Conservation (phyloP, 2,329 filamentous ascomycete genomes). For the Monosporascus sp. region DNA sequence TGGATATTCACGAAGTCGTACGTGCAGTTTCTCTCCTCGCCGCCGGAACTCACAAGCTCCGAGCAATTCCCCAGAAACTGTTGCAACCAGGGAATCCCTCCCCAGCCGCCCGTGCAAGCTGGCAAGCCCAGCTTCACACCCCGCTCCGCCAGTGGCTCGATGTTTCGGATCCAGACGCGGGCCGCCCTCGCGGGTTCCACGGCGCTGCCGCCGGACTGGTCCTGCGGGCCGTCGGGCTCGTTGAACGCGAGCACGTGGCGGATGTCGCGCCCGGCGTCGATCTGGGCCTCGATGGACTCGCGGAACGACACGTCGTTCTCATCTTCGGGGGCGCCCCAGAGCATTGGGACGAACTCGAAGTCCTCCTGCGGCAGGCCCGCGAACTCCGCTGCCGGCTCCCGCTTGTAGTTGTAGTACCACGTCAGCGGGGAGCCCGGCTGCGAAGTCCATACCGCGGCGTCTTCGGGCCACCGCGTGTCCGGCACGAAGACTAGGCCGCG, state of each 20-base stretch:
- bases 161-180: constrained; percentile 62
- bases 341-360: constrained; percentile 76
- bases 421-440: constrained; percentile 53
- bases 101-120: constrained; percentile 57
- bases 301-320: constrained; percentile 54
- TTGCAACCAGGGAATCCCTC: constrained; percentile 61
- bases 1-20: constrained; percentile 61
- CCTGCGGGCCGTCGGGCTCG: constrained; percentile 60
- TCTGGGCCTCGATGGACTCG: constrained; percentile 49
- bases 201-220: constrained; percentile 54
- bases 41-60: constrained; percentile 44
- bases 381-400: constrained; percentile 50
- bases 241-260: constrained; percentile 71
- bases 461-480: constrained; percentile 46
- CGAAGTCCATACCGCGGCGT: constrained; percentile 60
- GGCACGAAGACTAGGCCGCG: constrained; percentile 69
- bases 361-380: constrained; percentile 41
- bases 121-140: constrained; percentile 67
- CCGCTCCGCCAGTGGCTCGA: constrained; percentile 61
- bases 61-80: constrained; percentile 62
- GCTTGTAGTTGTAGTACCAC: constrained; percentile 82
- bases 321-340: constrained; percentile 57
- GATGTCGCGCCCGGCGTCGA: constrained; percentile 52
- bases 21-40: constrained; percentile 46
- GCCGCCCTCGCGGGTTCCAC: constrained; percentile 58